Evolutionary conservation across 1,139 yeast genomes (phyloP).

Genomic region (Hansenula sp.): DNA sequence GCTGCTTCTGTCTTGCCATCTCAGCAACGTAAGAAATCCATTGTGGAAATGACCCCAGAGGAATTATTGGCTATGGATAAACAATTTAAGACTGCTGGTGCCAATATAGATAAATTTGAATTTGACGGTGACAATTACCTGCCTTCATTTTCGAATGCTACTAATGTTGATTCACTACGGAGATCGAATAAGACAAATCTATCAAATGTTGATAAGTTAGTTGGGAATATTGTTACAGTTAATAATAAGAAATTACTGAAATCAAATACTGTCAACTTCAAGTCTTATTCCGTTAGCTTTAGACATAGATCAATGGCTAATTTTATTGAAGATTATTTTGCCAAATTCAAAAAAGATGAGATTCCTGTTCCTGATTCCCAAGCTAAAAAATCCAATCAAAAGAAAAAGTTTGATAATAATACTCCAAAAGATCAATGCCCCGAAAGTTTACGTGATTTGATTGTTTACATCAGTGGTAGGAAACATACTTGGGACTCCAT

Average conservation of each 20-base stretch:
- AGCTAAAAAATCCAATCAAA: neutral
- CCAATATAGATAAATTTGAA: conserved; percentile 26
- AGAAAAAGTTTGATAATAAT: neutral
- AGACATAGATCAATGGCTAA: conserved; percentile 14
- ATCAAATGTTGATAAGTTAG: conserved; percentile 17
- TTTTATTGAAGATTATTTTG: conserved; percentile 8
- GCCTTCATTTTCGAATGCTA: conserved; percentile 9
- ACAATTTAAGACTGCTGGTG: conserved; percentile 36
- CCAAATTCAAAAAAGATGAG: neutral
- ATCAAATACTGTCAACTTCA: conserved; percentile 10
- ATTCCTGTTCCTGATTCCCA: neutral
- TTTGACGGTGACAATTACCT: conserved; percentile 22
- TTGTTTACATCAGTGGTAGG: conserved; percentile 59
- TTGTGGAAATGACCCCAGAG: conserved; percentile 60
- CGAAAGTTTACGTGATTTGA: conserved; percentile 39
- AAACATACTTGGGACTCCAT: conserved; percentile 68
- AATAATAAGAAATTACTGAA: conserved; percentile 12
- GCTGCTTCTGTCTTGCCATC: conserved; percentile 8
- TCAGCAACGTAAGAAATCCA: conserved; percentile 42
- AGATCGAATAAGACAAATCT: conserved; percentile 6
- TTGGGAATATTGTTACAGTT: conserved; percentile 9
- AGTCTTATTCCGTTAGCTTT: conserved; percentile 14
- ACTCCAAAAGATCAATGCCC: conserved; percentile 4
- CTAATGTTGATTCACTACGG: conserved; percentile 5
- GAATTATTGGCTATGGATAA: conserved; percentile 61